Evolutionary conservation across 2,329 filamentous ascomycete species (phyloP).

Genomic region (Colletotrichum lini): DNA sequence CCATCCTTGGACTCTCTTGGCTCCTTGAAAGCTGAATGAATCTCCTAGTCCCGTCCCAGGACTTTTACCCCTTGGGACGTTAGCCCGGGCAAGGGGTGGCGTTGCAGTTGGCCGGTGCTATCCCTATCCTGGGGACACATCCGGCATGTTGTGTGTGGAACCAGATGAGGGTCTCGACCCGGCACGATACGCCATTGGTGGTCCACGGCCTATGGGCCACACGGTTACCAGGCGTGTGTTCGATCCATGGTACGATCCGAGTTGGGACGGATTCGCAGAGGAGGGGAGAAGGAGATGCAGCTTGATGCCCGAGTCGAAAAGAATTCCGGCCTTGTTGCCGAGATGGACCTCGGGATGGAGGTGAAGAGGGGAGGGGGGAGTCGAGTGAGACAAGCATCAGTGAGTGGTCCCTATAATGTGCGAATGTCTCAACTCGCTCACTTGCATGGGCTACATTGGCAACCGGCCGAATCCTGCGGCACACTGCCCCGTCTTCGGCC

Average conservation of each 20-base stretch:
- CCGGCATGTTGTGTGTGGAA: conserved; percentile 32
- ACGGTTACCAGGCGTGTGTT: neutral
- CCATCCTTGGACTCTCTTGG: neutral
- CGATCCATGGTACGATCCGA: conserved; percentile 10
- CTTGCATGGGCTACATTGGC: conserved; percentile 21
- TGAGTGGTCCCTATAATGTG: neutral
- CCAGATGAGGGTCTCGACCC: neutral
- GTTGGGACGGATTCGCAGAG: conserved; percentile 5
- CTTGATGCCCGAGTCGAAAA: neutral
- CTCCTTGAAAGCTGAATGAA: neutral
- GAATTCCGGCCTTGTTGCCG: conserved; percentile 19
- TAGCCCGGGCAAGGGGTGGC: conserved; percentile 20
- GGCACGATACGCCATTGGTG: conserved; percentile 27
- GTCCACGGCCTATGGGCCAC: neutral
- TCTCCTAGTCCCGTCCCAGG: neutral
- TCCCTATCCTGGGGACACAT: conserved; percentile 42
- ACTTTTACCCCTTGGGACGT: conserved; percentile 30
- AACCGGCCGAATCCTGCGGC: conserved; percentile 27
- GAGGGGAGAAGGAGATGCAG: neutral
- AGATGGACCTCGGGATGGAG: conserved; percentile 22
- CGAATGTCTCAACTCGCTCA: neutral
- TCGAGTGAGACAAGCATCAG: neutral
- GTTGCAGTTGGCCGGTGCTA: conserved; percentile 37
- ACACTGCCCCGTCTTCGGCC: conserved; percentile 21
- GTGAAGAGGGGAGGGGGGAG: neutral